A percentile compares a stretch with the other conserved stretches of the same genome.
Conservation (phyloP, 2,329 filamentous ascomycete species). For the Malbranchea zuffiana region DNA sequence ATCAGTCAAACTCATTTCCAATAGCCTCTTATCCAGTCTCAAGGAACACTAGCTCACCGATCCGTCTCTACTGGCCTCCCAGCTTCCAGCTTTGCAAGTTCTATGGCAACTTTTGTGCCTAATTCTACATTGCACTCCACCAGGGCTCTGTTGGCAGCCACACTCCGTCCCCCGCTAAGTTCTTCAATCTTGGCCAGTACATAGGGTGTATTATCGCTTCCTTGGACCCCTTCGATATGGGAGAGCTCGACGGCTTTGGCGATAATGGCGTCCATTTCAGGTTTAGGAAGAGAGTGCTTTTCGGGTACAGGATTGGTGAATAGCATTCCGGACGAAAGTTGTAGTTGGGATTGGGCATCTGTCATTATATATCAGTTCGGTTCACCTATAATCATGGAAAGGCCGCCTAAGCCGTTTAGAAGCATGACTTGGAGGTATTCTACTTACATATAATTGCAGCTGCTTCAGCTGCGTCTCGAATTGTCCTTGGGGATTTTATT, state of each 20-base stretch:
- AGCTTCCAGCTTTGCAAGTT: constrained; percentile 47
- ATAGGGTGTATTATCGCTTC: constrained; percentile 74
- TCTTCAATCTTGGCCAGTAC: constrained; percentile 69
- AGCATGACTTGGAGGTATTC: constrained; percentile 1
- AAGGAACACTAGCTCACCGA: constrained; percentile 30
- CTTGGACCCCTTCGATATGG: constrained; percentile 53
- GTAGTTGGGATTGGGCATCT: constrained; percentile 62
- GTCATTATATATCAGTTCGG: no score
- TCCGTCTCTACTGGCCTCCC: constrained; percentile 18
- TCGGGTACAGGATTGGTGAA: constrained; percentile 83
- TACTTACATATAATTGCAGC: constrained; percentile 68
- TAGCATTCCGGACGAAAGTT: constrained; percentile 65
- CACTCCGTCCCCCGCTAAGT: constrained; percentile 59
- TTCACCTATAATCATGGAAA: no score
- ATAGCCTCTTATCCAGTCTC: constrained; percentile 5
- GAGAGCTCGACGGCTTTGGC: constrained; percentile 56
- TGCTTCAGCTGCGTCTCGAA: constrained; percentile 67
- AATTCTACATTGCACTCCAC: constrained; percentile 56
- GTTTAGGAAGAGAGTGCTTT: constrained; percentile 56
- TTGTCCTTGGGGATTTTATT: constrained; percentile 61
- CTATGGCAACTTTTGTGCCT: constrained; percentile 54
- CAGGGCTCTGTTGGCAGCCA: constrained; percentile 62
- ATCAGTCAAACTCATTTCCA: constrained; percentile 26
- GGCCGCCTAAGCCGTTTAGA: no score
- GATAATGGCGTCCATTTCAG: constrained; percentile 60